Base-by-base conservation (phyloP, 441 rosid genomes). In the Erodium moschatum region DNA sequence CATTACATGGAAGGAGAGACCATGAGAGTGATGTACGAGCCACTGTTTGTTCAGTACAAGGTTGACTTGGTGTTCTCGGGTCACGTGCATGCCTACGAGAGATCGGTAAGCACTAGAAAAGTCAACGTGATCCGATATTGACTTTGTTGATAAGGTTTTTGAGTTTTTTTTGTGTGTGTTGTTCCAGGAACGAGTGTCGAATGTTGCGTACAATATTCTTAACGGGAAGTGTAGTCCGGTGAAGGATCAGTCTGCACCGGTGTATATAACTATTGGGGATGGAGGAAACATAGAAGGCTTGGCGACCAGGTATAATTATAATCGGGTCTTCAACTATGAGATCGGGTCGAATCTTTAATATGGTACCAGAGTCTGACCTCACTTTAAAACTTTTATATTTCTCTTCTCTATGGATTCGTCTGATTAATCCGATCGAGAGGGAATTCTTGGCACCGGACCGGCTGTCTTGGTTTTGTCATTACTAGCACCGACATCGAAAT, bases 31-130 rank as follows among this genome's bases (percentile, higher is more conserved):
- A 84, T 92, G 88, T 92, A 31, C 10, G 97, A 92, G 72, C 66
- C 80, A 0, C 88, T 93, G 97, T 85, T 92, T 0, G 93, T 90
- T 61, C 16, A 81, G 71, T 52, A 85, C 87, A 90, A 90, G 71
- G 96, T 92, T 3, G 98, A 90, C 72, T 86, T 88, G 10, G 93
- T 92, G 38, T 86, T 89, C 72, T 85, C 97, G 0, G 97, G 97
- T 12, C 96, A 91, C 18, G 96, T 89, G 72, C 97, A 92, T 35
- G 98, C 92, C 70, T 92, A 92, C 11, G 98, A 92, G 75, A 80
- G 97, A 83, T 85, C 98, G 3, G 98, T 92, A 83, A 87, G 97
- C 81, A 0, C 27, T 2, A 2, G 2, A 2, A 24, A 24, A 24
- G 27, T 24, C 27, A 24, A 24, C 0, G 27, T 24, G 27, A 24